Conservation (phyloP, 805 yeast species). For the Myxozyma udenii region DNA sequence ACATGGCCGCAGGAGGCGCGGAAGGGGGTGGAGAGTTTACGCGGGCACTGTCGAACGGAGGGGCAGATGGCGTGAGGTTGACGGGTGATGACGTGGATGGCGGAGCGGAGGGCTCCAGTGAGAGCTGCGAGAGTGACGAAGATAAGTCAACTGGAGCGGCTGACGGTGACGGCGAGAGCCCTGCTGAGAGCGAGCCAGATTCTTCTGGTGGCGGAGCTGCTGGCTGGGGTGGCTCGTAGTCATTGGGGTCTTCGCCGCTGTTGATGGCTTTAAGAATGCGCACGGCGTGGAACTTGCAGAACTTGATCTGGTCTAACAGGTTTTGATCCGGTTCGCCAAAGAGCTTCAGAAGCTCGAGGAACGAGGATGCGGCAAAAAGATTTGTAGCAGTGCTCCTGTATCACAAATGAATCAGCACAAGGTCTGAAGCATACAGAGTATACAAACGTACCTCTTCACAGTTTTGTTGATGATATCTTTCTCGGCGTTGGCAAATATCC, state of each 20-base stretch:
- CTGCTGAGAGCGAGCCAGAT: conserved; percentile 26
- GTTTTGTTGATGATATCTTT: conserved; percentile 47
- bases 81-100: not conserved
- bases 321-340: conserved; percentile 33
- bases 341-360: conserved; percentile 50
- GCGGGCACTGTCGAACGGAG: not conserved
- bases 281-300: conserved; percentile 61
- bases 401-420: conserved; percentile 4
- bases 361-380: conserved; percentile 54
- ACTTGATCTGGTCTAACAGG: conserved; percentile 48
- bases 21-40: conserved; percentile 9
- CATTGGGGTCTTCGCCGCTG: conserved; percentile 58
- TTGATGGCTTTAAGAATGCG: conserved; percentile 52
- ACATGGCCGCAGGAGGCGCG: conserved; percentile 21
- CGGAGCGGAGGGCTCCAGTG: not conserved
- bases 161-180: not conserved
- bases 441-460: conserved; percentile 37
- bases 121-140: not conserved
- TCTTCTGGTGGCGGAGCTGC: conserved; percentile 11
- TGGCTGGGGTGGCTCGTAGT: conserved; percentile 43
- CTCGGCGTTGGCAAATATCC: conserved; percentile 55
- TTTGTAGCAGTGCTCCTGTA: conserved; percentile 45
- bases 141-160: not conserved
- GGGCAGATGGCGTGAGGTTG: conserved; percentile 6
- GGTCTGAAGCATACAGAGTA: no score